Base-by-base conservation (phyloP, 208 protist genomes). In the Leptomonas pyrrhocoris region DNA sequence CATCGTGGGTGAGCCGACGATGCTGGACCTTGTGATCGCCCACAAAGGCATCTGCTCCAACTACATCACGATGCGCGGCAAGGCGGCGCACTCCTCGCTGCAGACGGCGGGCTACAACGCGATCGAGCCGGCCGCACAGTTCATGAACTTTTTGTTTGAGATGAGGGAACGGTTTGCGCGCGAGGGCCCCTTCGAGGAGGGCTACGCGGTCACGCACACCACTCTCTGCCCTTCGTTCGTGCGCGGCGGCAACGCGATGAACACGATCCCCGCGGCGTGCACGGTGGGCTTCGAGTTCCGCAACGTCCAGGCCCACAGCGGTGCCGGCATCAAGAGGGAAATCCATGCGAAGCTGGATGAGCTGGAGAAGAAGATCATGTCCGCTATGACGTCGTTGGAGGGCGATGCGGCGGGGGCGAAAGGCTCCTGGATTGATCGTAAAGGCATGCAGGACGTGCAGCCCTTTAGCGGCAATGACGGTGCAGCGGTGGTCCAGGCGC, bases 1-100 rank as follows among this genome's bases (percentile, higher is more conserved):
- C 76, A 84, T 86, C 56, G 68, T 91, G 63, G 83, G 86, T 18
- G 86, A 88, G 67, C 86, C 83, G 21, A 83, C 78, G 30, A 77
- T 67, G 42, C 71, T 84, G 46, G 62, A 80, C 25, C 56, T 87
- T 4, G 76, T 89, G 23, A 66, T 81, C 38, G 80, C 86, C 23
- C 86, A 87, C 74, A 89, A 87, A 40, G 83, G 81, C 30, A 81
- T 81, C 42, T 61, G 28, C 57, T 50, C 38, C 18, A 78, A 70
- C 43, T 63, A 69, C 42, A 42, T 86, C 64, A 68, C 60, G 9
- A 58, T 83, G 28, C 43, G 56, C n/a, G 86, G 82, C 27, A 88
- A 80, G 53, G 77, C 82, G 6, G 80, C 76, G 23, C 83, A 89
- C 63, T 88, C 78, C 3, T 88, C 86, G 18, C 78, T 78, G 70